A percentile compares a stretch with the other conserved stretches of the same genome.
Evolutionary conservation across 495 filamentous ascomycete species (phyloP).

Genomic region (Aspergillus egyptiacus): DNA sequence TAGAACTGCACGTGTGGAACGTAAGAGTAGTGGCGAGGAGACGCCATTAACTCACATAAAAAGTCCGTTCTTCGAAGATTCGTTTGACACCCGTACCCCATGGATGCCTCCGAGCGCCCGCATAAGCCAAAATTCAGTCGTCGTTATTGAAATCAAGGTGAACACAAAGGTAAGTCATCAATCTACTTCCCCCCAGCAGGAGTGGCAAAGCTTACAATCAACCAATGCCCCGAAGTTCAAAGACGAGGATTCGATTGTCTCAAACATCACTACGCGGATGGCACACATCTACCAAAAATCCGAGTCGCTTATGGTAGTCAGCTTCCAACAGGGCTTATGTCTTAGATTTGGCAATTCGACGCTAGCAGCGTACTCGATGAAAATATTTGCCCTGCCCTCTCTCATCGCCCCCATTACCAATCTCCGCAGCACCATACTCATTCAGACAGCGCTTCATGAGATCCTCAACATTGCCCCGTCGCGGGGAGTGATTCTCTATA

Average conservation of each 20-base stretch:
- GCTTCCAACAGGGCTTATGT: constrained; percentile 65
- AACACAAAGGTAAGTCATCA: constrained; percentile 64
- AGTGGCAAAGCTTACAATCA: not conserved
- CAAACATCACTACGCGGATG: constrained; percentile 60
- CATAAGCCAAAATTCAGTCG: constrained; percentile 58
- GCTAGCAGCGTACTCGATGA: constrained; percentile 75
- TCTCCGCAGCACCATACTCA: constrained; percentile 70
- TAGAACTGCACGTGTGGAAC: constrained; percentile 9
- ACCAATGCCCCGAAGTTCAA: constrained; percentile 25
- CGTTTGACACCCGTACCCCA: constrained; percentile 50
- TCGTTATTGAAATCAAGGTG: constrained; percentile 77
- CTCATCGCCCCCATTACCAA: constrained; percentile 72
- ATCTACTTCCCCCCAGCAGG: not conserved
- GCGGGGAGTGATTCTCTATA: constrained; percentile 66
- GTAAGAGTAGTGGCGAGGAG: constrained; percentile 15
- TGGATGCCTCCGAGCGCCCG: constrained; percentile 50
- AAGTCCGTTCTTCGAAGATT: constrained; percentile 54
- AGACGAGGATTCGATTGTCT: constrained; percentile 49
- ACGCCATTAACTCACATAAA: constrained; percentile 29
- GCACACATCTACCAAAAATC: constrained; percentile 68
- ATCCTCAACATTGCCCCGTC: constrained; percentile 55
- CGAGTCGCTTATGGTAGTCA: constrained; percentile 64
- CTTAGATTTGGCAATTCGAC: constrained; percentile 68
- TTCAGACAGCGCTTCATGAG: constrained; percentile 63
- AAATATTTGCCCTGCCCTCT: constrained; percentile 63